Percentiles rank a stretch among this genome's conserved stretches.
phyloP scores from a whole-genome alignment of 495 filamentous ascomycete species.

The Collariella sp. region DNA sequence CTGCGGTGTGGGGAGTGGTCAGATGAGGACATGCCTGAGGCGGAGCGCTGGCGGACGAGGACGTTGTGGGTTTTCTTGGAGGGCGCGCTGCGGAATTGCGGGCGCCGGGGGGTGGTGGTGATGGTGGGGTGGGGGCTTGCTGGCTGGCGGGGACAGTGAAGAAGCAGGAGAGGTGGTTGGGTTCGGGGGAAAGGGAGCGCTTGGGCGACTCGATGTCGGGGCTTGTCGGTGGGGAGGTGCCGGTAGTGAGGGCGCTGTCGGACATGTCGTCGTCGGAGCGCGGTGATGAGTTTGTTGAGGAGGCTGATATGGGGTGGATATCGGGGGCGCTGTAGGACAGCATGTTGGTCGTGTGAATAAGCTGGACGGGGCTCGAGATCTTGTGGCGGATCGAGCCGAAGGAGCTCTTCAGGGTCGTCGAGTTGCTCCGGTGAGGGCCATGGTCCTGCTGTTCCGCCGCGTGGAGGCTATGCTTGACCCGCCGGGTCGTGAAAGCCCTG shows the following conservation, averaged over 20 bases:
- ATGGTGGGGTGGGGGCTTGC: conserved; percentile 27
- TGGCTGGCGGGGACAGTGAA: conserved; percentile 50
- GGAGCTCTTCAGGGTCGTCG: conserved; percentile 28
- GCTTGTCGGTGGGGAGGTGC: conserved; percentile 55
- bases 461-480: conserved; percentile 39
- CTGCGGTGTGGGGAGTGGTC: conserved; percentile 38
- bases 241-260: conserved; percentile 50
- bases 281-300: conserved; percentile 49
- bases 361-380: conserved; percentile 80
- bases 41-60: conserved; percentile 57
- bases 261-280: conserved; percentile 49
- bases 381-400: conserved; percentile 44
- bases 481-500: conserved; percentile 57
- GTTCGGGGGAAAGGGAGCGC: conserved; percentile 51
- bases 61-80: conserved; percentile 53
- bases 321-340: conserved; percentile 89
- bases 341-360: conserved; percentile 93
- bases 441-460: conserved; percentile 19
- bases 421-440: conserved; percentile 39
- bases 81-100: conserved; percentile 61
- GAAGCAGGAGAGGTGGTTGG: conserved; percentile 73
- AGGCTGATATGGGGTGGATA: conserved; percentile 48
- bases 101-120: conserved; percentile 43
- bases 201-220: conserved; percentile 64
- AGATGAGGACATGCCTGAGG: conserved; percentile 44